phyloP scores from a whole-genome alignment of 768 basidiomycete genomes.

The Kockovaella imperatae region DNA sequence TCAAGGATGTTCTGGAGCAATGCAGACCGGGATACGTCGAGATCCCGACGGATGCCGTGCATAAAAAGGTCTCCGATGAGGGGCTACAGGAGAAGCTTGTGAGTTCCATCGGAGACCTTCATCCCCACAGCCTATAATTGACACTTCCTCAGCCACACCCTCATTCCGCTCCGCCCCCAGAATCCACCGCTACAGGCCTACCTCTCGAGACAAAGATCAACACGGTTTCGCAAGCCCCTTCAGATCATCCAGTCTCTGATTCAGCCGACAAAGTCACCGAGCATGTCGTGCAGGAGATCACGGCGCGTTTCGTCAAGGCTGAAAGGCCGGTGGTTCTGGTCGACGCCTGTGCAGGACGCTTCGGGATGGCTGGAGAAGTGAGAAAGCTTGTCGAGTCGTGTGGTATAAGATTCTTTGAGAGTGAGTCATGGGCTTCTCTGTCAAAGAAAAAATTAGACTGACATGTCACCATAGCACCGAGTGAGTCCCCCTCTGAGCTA shows the following conservation, averaged over 20 bases:
- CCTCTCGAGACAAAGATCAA: constrained; percentile 11
- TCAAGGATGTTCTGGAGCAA: constrained; percentile 53
- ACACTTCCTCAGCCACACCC: constrained; percentile 30
- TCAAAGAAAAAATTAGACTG: background rate
- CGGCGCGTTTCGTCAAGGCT: constrained; percentile 57
- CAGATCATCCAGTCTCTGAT: constrained; percentile 1
- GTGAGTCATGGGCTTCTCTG: constrained; percentile 16
- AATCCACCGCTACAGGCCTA: constrained; percentile 9
- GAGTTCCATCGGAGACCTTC: constrained; percentile 46
- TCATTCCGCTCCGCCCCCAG: constrained; percentile 38
- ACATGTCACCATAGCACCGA: constrained; percentile 4
- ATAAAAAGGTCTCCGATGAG: constrained; percentile 58
- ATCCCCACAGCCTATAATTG: background rate
- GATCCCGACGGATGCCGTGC: constrained; percentile 74
- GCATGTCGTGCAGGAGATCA: constrained; percentile 65
- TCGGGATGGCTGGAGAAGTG: constrained; percentile 38
- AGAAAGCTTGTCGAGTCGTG: constrained; percentile 37
- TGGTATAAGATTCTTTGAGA: constrained; percentile 43
- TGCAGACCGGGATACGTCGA: constrained; percentile 81
- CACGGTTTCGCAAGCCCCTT: constrained; percentile 1
- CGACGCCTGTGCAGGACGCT: constrained; percentile 41
- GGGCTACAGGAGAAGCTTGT: constrained; percentile 54
- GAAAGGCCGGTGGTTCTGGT: constrained; percentile 56
- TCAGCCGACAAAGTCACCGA: constrained; percentile 48
- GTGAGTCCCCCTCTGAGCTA: background rate